phyloP scores from a whole-genome alignment of 2,329 filamentous ascomycete species.

The Madurella mycetomatis region DNA sequence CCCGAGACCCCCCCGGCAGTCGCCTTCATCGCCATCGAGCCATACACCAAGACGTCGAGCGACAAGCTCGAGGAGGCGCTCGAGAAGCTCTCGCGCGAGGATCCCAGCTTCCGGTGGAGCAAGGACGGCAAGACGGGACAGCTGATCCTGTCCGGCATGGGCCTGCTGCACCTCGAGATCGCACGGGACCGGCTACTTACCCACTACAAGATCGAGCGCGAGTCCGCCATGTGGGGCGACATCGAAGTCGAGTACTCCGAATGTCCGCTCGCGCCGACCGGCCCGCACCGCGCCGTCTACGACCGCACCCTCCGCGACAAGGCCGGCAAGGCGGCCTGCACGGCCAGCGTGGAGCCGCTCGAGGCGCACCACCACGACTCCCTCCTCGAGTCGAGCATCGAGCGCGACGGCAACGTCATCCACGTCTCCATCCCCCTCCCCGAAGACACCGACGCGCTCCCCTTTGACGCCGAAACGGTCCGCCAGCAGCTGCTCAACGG shows the following conservation, averaged over 20 bases:
- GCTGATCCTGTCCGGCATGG: constrained; percentile 93
- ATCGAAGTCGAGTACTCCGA: constrained; percentile 97
- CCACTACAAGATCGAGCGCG: constrained; percentile 80
- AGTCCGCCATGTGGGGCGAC: constrained; percentile 62
- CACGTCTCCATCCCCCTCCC: constrained; percentile 51
- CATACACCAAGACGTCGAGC: constrained; percentile 57
- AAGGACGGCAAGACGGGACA: constrained; percentile 88
- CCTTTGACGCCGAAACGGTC: constrained; percentile 48
- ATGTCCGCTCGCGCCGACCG: constrained; percentile 58
- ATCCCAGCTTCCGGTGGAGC: constrained; percentile 82
- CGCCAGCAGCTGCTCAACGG: constrained; percentile 68
- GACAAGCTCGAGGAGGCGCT: constrained; percentile 74
- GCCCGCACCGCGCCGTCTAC: constrained; percentile 58
- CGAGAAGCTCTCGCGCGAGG: constrained; percentile 76
- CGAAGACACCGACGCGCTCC: constrained; percentile 42
- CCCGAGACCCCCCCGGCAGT: constrained; percentile 90
- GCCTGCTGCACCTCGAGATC: constrained; percentile 90
- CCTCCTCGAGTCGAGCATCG: constrained; percentile 40
- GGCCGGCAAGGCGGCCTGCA: constrained; percentile 71
- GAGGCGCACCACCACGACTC: constrained; percentile 36
- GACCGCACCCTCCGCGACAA: constrained; percentile 80
- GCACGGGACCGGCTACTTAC: constrained; percentile 82
- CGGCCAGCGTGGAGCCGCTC: constrained; percentile 61
- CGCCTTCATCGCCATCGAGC: constrained; percentile 93
- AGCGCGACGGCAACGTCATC: constrained; percentile 67